Evolutionary conservation across 2,329 filamentous ascomycete genomes (phyloP).

Genomic region (Alternaria sp.): DNA sequence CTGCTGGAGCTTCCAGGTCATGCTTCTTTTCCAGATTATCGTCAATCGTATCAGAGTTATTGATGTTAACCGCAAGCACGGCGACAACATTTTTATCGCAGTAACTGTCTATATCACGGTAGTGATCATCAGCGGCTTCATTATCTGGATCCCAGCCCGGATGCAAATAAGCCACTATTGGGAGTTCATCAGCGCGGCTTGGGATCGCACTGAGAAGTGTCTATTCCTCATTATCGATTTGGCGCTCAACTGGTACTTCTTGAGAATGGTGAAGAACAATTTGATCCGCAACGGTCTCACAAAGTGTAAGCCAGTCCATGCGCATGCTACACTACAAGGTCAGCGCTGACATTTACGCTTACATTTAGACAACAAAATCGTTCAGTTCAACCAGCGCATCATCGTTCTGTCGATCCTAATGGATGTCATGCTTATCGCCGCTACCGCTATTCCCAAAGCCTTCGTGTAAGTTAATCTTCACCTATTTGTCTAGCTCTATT

Average conservation of each 20-base stretch:
- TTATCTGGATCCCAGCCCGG: slow-evolving; percentile 42
- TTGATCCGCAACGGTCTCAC: slow-evolving; percentile 38
- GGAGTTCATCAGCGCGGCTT: slow-evolving; percentile 25
- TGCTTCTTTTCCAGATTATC: not conserved
- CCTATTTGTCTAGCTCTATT: not conserved
- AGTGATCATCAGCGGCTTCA: slow-evolving; percentile 32
- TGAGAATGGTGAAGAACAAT: not conserved
- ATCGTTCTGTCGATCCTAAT: slow-evolving; percentile 48
- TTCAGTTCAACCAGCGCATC: not conserved
- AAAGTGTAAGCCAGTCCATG: slow-evolving; percentile 30
- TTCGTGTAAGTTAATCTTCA: slow-evolving; percentile 35
- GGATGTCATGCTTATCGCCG: slow-evolving; percentile 50
- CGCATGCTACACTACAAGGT: not conserved
- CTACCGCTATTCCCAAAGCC: slow-evolving; percentile 50
- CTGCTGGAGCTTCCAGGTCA: not conserved
- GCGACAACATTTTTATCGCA: not conserved
- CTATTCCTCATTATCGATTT: slow-evolving; percentile 36
- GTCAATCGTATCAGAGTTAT: not conserved
- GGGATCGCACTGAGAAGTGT: slow-evolving; percentile 31
- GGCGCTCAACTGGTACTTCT: slow-evolving; percentile 19
- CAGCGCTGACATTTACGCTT: not conserved
- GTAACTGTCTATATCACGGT: not conserved
- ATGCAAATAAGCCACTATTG: slow-evolving; percentile 28
- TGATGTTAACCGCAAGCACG: not conserved
- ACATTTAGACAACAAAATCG: not conserved